Evolutionary conservation across 1,284 basidiomycete species (phyloP).

Genomic region (Bondarzewia mesenterica): DNA sequence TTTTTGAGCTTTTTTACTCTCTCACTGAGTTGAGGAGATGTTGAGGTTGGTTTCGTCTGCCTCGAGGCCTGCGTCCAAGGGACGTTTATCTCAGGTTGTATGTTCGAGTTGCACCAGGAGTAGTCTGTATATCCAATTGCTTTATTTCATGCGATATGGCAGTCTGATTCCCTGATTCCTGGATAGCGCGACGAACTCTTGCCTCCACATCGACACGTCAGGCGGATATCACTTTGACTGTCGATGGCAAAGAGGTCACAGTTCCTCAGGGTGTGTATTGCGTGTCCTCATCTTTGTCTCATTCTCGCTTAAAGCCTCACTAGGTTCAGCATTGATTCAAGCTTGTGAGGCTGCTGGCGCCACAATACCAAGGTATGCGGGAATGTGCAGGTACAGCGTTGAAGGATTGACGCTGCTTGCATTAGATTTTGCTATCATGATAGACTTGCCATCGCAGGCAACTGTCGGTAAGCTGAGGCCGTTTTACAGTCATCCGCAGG

Average conservation of each 20-base stretch:
- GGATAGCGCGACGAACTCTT: conserved; percentile 50
- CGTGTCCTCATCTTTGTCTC: conserved; percentile 3
- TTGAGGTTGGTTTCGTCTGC: conserved; percentile 52
- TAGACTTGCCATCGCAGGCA: conserved; percentile 88
- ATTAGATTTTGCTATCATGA: conserved; percentile 91
- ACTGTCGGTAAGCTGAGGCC: conserved; percentile 63
- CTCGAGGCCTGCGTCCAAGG: conserved; percentile 49
- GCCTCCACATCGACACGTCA: conserved; percentile 56
- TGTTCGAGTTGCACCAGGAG: conserved; percentile 34
- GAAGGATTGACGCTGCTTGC: conserved; percentile 4
- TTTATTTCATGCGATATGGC: neutral
- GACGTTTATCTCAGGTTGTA: conserved; percentile 56
- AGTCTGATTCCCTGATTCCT: neutral
- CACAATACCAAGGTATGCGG: conserved; percentile 63
- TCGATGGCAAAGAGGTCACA: conserved; percentile 91
- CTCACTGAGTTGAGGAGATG: conserved; percentile 31
- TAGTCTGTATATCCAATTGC: neutral
- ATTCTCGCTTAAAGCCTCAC: conserved; percentile 10
- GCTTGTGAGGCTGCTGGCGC: conserved; percentile 87
- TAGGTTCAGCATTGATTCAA: conserved; percentile 91
- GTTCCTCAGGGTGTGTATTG: conserved; percentile 73
- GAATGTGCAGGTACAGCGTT: neutral
- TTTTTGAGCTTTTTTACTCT: conserved; percentile 10
- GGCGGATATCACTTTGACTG: conserved; percentile 83
- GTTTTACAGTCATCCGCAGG: neutral